Base-by-base conservation (phyloP, 768 basidiomycete genomes). In the Naganishia kalamii region DNA sequence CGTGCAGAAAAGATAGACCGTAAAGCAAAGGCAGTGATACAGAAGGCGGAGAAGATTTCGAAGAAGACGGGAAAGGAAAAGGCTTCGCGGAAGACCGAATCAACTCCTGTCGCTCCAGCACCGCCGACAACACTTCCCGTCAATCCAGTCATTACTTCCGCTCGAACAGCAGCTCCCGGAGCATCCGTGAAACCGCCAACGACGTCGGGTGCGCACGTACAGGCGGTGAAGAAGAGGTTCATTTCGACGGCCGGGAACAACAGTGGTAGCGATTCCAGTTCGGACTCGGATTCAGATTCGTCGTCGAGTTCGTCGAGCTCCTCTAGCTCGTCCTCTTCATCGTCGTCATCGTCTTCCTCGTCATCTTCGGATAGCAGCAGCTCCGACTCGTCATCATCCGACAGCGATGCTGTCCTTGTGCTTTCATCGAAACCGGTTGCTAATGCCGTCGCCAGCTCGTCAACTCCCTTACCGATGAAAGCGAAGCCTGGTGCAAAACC, bases 261-360 rank as follows among this genome's bases (percentile, higher is more conserved):
- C 7, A 32, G 27, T 61, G 60, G 47, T 46, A 46, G 44, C 25
- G 60, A 32, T n/a, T 61, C 60, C 27, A 29, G 27, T 51, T 29
- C 27, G 11, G 32, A 44, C 41, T 37, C 57, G 4, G 44, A 46
- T 3, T 65, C 57, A 11, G 46, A 32, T 27, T 64, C 63, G 3
- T 64, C 50, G 5, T 37, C 64, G 13, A 59, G 43, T 19, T 65
- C 64, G 10, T 65, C 64, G 4, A 37, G 52, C 13, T 57, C 63
- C n/a, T 29, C 63, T 1, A 33, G 27, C 10, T 63, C 62, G 4
- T 61, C 60, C 8, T 61, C 62, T 10, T 64, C 63, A 6, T 64
- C 63, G 25, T 64, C 63, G 2, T 59, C 54, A 11, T 47, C 54
- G n/a, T 50, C 64, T 23, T 47, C 52, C 12, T 54, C 63, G 23